Evolutionary conservation across 1,284 basidiomycete species (phyloP).

Genomic region (Hemileia vastatrix): DNA sequence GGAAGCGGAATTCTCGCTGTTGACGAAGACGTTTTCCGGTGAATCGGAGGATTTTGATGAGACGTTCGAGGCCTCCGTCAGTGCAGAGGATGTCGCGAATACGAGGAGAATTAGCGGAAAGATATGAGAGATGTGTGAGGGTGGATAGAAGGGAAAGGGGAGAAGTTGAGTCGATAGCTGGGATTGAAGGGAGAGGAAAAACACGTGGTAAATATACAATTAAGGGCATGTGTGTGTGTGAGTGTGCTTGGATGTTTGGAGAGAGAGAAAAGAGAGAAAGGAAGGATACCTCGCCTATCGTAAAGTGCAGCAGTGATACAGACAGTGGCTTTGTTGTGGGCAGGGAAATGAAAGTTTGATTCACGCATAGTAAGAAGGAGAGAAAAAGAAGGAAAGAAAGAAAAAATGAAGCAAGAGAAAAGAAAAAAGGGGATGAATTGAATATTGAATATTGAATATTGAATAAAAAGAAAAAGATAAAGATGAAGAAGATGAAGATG

Average conservation of each 20-base stretch:
- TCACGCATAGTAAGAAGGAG: slow-evolving; percentile 51
- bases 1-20: no score
- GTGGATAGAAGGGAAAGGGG: slow-evolving; percentile 91
- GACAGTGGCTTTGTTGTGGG: slow-evolving; percentile 88
- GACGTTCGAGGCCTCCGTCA: slow-evolving; percentile 91
- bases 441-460: slow-evolving; percentile 9
- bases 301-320: slow-evolving; percentile 91
- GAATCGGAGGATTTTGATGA: slow-evolving; percentile 62
- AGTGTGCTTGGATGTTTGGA: neutral
- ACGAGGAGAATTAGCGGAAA: slow-evolving; percentile 91
- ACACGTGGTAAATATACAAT: neutral
- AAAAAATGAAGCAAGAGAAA: slow-evolving; percentile 12
- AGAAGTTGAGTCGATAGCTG: slow-evolving; percentile 86
- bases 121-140: slow-evolving; percentile 88
- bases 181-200: slow-evolving; percentile 6
- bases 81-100: slow-evolving; percentile 97
- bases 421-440: slow-evolving; percentile 3
- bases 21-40: slow-evolving; percentile 26
- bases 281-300: slow-evolving; percentile 68
- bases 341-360: slow-evolving; percentile 89
- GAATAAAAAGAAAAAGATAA: slow-evolving; percentile 23
- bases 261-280: neutral
- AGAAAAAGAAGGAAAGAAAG: slow-evolving; percentile 2
- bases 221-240: neutral
- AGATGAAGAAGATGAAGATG: slow-evolving; percentile 24